These are phyloP conservation scores for Yamadazyma olivae DNA, from an alignment of 805 yeast genomes.

Conservation along the genomic window DNA sequence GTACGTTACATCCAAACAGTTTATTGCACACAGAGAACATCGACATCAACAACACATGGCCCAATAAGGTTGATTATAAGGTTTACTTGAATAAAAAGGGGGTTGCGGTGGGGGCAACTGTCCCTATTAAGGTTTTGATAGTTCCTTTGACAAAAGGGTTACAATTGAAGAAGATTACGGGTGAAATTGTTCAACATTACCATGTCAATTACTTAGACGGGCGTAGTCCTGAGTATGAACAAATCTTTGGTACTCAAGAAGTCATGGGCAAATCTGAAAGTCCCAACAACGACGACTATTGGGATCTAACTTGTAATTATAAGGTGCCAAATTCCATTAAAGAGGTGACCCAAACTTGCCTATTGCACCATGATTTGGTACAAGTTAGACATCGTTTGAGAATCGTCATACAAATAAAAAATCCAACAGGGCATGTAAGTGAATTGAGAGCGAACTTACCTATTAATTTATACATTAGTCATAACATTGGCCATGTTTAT, in stretches of 20 bases:
- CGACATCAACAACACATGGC: constrained; percentile 51
- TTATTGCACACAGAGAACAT: constrained; percentile 39
- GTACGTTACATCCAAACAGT: constrained; percentile 42
- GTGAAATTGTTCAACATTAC: constrained; percentile 28
- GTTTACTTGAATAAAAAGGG: constrained; percentile 43
- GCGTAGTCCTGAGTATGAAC: constrained; percentile 40
- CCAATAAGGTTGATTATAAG: constrained; percentile 49
- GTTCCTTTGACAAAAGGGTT: constrained; percentile 49
- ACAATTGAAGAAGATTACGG: constrained; percentile 20
- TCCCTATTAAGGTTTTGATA: constrained; percentile 41
- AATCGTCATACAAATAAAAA: constrained; percentile 42
- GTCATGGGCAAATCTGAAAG: constrained; percentile 9
- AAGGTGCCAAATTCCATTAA: constrained; percentile 39
- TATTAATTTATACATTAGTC: constrained; percentile 39
- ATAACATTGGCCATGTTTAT: constrained; percentile 34
- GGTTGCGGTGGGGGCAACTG: constrained; percentile 44
- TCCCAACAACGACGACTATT: constrained; percentile 31
- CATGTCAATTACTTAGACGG: constrained; percentile 32
- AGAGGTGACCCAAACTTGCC: constrained; percentile 43
- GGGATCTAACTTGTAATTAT: constrained; percentile 43
- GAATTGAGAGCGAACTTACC: constrained; percentile 54
- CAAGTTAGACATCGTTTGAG: constrained; percentile 46
- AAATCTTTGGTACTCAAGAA: constrained; percentile 24
- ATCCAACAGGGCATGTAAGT: constrained; percentile 48
- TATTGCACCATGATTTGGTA: constrained; percentile 36